Evolutionary conservation across 495 filamentous ascomycete genomes (phyloP).

Genomic region (Penicillium longicatenatum): DNA sequence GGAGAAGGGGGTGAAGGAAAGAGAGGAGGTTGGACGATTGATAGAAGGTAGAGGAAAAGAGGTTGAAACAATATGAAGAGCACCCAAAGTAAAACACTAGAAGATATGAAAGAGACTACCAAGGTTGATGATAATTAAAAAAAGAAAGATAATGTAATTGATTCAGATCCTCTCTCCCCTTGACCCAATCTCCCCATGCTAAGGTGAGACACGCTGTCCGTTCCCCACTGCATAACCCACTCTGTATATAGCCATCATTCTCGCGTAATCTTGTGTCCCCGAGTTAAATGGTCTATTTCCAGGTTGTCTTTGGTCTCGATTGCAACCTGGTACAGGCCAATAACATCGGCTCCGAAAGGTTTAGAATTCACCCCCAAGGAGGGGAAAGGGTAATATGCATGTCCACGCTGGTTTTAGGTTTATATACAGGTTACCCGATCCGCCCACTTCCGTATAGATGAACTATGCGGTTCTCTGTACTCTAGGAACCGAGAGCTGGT

Average conservation of each 20-base stretch:
- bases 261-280: constrained; percentile 22
- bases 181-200: constrained; percentile 9
- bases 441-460: constrained; percentile 21
- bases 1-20: neutral
- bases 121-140: neutral
- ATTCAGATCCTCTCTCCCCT: constrained; percentile 7
- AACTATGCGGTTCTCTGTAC: too few relatives aligned
- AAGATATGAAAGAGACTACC: neutral
- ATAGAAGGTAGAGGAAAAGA: neutral
- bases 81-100: neutral
- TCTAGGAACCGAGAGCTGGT: neutral
- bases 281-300: constrained; percentile 6
- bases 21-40: neutral
- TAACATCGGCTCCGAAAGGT: constrained; percentile 18
- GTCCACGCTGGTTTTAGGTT: constrained; percentile 5
- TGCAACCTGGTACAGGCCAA: constrained; percentile 22
- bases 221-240: constrained; percentile 2
- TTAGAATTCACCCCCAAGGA: neutral
- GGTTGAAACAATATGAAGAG: too few relatives aligned
- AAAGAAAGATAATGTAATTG: neutral
- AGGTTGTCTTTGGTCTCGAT: constrained; percentile 20
- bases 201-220: constrained; percentile 20
- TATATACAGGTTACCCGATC: constrained; percentile 22
- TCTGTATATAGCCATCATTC: constrained; percentile 22
- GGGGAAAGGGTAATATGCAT: constrained; percentile 5